phyloP scores from a whole-genome alignment of 225 moss, liverwort and hornwort genomes.

The Thuidium tamariscinum region DNA sequence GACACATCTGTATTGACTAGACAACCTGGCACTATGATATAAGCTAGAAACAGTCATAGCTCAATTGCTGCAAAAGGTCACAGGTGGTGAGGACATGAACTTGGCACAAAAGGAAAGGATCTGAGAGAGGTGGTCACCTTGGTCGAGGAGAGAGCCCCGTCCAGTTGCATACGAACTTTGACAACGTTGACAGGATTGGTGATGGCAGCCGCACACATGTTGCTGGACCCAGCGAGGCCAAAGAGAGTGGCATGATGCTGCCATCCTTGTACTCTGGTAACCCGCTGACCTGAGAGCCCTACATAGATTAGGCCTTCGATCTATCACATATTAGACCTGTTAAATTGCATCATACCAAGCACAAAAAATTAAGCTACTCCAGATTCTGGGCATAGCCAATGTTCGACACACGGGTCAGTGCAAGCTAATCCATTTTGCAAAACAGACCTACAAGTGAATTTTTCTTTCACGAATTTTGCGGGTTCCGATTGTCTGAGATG shows the following conservation, averaged over 20 bases:
- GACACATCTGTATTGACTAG: neutral
- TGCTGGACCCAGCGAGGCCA: slow-evolving; percentile 60
- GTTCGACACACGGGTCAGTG: too few species aligned
- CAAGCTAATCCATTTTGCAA: neutral
- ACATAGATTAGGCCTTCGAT: neutral
- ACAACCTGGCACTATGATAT: neutral
- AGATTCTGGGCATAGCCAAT: neutral
- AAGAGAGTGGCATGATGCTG: slow-evolving; percentile 41
- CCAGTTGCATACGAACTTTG: slow-evolving; percentile 85
- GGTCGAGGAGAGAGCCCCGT: slow-evolving; percentile 58
- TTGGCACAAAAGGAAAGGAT: neutral
- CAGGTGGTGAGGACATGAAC: neutral
- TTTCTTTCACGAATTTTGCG: neutral
- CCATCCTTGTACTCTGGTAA: slow-evolving; percentile 20
- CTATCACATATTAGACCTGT: neutral
- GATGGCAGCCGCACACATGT: slow-evolving; percentile 73
- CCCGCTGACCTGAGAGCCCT: slow-evolving; percentile 14
- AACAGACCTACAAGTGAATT: neutral
- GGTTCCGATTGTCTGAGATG: neutral
- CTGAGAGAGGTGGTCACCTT: slow-evolving; percentile 8
- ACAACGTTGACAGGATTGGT: slow-evolving; percentile 85
- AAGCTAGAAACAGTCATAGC: neutral
- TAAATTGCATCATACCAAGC: neutral
- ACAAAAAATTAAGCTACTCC: neutral
- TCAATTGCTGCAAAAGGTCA: neutral